Conservation (phyloP, 2,329 filamentous ascomycete species). For the Thelonectria rubi region DNA sequence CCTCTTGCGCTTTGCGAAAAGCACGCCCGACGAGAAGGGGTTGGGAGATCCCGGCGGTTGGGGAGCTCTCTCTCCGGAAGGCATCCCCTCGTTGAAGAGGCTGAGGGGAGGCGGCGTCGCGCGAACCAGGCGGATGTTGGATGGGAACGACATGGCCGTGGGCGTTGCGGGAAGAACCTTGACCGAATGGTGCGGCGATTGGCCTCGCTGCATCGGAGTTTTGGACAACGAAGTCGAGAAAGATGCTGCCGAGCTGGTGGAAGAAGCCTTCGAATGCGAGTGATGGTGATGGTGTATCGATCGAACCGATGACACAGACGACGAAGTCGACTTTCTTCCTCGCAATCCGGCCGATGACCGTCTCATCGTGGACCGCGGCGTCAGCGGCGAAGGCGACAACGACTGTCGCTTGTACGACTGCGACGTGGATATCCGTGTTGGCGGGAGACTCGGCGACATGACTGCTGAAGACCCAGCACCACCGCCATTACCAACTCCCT, state of each 20-base stretch:
- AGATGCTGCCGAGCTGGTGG: constrained; percentile 83
- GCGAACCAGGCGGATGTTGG: constrained; percentile 84
- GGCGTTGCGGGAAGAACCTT: constrained; percentile 96
- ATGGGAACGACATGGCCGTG: constrained; percentile 77
- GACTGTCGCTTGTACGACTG: constrained; percentile 76
- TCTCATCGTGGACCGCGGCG: constrained; percentile 85
- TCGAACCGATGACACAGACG: constrained; percentile 90
- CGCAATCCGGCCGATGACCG: constrained; percentile 84
- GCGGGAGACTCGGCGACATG: constrained; percentile 43
- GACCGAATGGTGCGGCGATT: constrained; percentile 87
- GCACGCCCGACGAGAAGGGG: constrained; percentile 69
- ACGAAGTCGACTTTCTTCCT: constrained; percentile 94
- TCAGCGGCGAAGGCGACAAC: constrained; percentile 85
- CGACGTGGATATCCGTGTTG: constrained; percentile 44
- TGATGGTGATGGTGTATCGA: constrained; percentile 89
- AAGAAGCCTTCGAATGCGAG: constrained; percentile 92
- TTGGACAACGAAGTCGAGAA: constrained; percentile 76
- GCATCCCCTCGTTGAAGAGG: constrained; percentile 68
- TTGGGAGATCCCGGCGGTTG: constrained; percentile 64
- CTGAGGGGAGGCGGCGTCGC: constrained; percentile 60
- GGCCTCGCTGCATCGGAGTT: constrained; percentile 68
- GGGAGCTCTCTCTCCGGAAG: constrained; percentile 46
- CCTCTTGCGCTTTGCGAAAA: constrained; percentile 84
- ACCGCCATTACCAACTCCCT: constrained; percentile 30
- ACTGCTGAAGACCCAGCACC: constrained; percentile 35